phyloP scores from a whole-genome alignment of 805 yeast genomes.

The Metschnikowia lochheadii region DNA sequence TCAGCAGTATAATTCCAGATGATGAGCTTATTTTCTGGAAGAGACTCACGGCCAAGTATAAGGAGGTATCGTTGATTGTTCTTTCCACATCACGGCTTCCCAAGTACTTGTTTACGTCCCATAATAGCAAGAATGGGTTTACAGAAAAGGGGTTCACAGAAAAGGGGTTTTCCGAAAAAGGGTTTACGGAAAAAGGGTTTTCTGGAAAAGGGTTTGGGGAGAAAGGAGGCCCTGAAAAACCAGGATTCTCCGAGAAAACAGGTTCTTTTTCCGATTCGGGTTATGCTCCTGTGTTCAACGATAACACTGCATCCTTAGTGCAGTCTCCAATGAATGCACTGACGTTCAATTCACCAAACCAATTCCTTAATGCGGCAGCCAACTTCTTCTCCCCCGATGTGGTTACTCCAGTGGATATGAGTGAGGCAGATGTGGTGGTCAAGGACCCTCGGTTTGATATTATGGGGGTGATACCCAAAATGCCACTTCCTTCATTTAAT shows the following conservation, averaged over 20 bases:
- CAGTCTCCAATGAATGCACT: conserved; percentile 21
- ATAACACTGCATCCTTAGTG: not conserved
- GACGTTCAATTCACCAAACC: conserved; percentile 36
- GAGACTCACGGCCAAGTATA: conserved; percentile 56
- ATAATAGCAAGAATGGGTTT: no score
- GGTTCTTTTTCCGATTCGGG: conserved; percentile 1
- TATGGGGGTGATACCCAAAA: conserved; percentile 54
- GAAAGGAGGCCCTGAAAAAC: no score
- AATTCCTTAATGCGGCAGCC: conserved; percentile 30
- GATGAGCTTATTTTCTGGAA: conserved; percentile 81
- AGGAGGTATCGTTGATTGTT: conserved; percentile 59
- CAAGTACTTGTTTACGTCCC: conserved; percentile 34
- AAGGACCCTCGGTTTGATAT: conserved; percentile 49
- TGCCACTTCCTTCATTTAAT: conserved; percentile 63
- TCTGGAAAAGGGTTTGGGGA: no score
- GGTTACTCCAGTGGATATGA: conserved; percentile 4
- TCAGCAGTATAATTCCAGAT: conserved; percentile 73
- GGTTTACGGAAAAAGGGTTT: no score
- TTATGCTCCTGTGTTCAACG: not conserved
- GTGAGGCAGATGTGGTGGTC: conserved; percentile 28
- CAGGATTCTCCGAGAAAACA: no score
- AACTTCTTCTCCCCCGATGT: conserved; percentile 32
- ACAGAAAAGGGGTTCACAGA: no score
- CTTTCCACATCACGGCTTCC: conserved; percentile 63
- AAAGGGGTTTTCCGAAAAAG: no score